Base-by-base conservation (phyloP, 108 stramenopile species). In the Pseudonitzschia pungens region DNA sequence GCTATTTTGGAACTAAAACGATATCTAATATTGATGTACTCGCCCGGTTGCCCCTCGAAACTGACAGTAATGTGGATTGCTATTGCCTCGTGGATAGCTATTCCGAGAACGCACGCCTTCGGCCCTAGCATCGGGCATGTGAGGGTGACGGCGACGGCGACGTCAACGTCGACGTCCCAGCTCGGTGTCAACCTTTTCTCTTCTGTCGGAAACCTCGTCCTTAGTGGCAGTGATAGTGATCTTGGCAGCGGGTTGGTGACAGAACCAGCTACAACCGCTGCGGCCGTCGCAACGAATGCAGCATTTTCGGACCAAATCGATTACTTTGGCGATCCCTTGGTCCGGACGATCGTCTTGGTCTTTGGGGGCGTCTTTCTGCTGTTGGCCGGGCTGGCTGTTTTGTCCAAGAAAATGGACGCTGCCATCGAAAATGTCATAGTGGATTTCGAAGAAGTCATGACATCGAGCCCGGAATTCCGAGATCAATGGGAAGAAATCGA, bases 391-490 rank as follows among this genome's bases (percentile, higher is more conserved):
- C 22, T 59, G 10, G 50, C 48, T 26, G 65, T 42, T 36, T 32
- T 74, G 53, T 24, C 41, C 4, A 18, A 55, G 28, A 53, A 74
- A 26, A 52, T 74, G 33, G 73, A 74, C 52, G 20, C 48, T n/a
- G 73, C 66, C 28, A 74, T 74, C 29, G 52, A 74, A 74, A 74
- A 68, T 16, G 73, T 74, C 11, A 9, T 68, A 0, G 65, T 54
- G 14, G 73, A 74, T 44, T 74, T 68, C 67, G 73, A 68, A 57
- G 4, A 18, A 18, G 53, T 66, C 32, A 52, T 74, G 66, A 67
- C 27, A 40, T 22, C 40, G 29, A 55, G 53, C 32, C 59, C 28
- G 32, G 59, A 60, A 21, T 74, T 53, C 65, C 22, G 31, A 41
- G 15, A 26, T 7, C 21, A 32, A 54, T 74, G 73, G 73, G 18